These are phyloP conservation scores for Penicillium capsulatum DNA, from an alignment of 2,329 filamentous ascomycete species.

Conservation along the genomic window DNA sequence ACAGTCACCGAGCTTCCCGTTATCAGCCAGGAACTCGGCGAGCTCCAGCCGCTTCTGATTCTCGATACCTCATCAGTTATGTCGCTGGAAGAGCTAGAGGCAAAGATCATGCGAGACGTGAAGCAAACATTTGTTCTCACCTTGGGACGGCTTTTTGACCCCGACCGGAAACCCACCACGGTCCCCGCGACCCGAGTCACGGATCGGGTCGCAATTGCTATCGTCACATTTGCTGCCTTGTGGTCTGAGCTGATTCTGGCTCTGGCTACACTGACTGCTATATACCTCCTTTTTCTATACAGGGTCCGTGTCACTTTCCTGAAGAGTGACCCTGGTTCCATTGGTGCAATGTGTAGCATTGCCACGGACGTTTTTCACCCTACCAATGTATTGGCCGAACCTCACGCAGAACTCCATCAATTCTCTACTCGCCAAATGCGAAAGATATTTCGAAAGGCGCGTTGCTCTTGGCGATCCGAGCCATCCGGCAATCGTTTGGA, in stretches of 20 bases:
- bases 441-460: slow-evolving; percentile 26
- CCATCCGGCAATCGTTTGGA: slow-evolving; percentile 27
- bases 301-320: slow-evolving; percentile 29
- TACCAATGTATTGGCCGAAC: slow-evolving; percentile 26
- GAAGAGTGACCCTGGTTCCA: slow-evolving; percentile 32
- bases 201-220: slow-evolving; percentile 27
- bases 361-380: slow-evolving; percentile 29
- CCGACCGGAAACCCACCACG: slow-evolving; percentile 19
- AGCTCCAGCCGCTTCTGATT: slow-evolving; percentile 28
- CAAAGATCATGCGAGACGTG: slow-evolving; percentile 27
- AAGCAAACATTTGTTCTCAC: slow-evolving; percentile 31
- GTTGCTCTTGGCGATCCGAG: slow-evolving; percentile 28
- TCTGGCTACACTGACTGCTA: slow-evolving; percentile 19
- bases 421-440: slow-evolving; percentile 33
- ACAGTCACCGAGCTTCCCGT: slow-evolving; percentile 30
- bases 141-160: slow-evolving; percentile 31
- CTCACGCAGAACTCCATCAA: slow-evolving; percentile 29
- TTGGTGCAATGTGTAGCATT: slow-evolving; percentile 36
- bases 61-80: slow-evolving; percentile 30
- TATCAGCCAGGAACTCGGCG: slow-evolving; percentile 30
- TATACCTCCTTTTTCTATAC: slow-evolving; percentile 29
- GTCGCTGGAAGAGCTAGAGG: slow-evolving; percentile 24
- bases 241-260: slow-evolving; percentile 30
- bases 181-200: slow-evolving; percentile 22
- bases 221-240: slow-evolving; percentile 28